Evolutionary conservation across 2,329 filamentous ascomycete species (phyloP).

Genomic region (Talaromyces albobiverticillius): DNA sequence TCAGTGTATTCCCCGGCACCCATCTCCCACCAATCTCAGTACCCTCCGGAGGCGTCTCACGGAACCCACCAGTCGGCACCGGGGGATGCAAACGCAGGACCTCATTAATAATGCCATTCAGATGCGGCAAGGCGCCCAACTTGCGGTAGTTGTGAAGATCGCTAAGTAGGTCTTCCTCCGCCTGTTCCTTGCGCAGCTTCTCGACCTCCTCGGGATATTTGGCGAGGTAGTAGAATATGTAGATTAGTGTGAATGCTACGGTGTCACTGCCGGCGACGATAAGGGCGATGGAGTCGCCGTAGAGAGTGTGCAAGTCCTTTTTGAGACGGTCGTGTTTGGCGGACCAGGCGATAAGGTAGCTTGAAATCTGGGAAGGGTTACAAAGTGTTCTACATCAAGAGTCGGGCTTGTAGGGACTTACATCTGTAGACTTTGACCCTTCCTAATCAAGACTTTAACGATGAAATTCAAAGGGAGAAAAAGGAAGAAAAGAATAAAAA

Average conservation of each 20-base stretch:
- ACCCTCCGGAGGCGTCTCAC: slow-evolving; percentile 36
- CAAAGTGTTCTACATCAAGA: neutral
- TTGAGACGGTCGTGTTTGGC: neutral
- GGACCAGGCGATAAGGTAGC: neutral
- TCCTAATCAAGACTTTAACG: neutral
- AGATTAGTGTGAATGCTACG: slow-evolving; percentile 37
- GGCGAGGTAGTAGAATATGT: slow-evolving; percentile 40
- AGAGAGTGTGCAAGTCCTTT: neutral
- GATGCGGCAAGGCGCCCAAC: slow-evolving; percentile 18
- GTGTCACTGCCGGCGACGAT: slow-evolving; percentile 34
- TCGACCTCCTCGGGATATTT: slow-evolving; percentile 23
- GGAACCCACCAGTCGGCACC: slow-evolving; percentile 37
- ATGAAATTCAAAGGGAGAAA: neutral
- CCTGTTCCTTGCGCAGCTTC: slow-evolving; percentile 33
- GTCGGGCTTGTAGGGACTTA: neutral
- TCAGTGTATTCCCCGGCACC: slow-evolving; percentile 21
- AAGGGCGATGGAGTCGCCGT: neutral
- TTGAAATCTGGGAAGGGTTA: neutral
- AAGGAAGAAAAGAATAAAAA: too few species aligned
- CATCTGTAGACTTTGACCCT: neutral
- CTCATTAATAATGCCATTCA: slow-evolving; percentile 45
- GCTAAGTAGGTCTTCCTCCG: slow-evolving; percentile 14
- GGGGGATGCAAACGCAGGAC: slow-evolving; percentile 42
- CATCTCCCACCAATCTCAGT: slow-evolving; percentile 30
- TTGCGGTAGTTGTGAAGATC: neutral